Conservation (phyloP, 139 green algal species). For the Chlamydomonas asymmetrica region DNA sequence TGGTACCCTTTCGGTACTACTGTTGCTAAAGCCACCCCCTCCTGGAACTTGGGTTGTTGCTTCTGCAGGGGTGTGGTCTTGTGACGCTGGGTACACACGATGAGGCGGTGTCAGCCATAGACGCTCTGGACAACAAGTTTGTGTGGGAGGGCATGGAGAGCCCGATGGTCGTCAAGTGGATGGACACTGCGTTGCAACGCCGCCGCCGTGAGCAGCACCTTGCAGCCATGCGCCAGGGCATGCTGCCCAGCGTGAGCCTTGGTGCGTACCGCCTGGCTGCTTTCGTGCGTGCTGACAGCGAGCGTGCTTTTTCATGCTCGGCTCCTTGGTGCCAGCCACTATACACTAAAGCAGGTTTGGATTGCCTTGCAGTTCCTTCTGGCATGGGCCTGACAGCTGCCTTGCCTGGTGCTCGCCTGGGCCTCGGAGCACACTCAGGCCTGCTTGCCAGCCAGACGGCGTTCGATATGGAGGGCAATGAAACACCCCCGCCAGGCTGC, state of each 20-base stretch:
- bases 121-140: slow-evolving; percentile 39
- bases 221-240: slow-evolving; percentile 46
- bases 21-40: too few species aligned
- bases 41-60: too few species aligned
- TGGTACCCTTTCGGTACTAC: too few species aligned
- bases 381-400: too few species aligned
- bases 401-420: too few species aligned
- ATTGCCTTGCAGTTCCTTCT: background rate
- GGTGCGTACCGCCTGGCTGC: background rate
- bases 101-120: slow-evolving; percentile 51
- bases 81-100: slow-evolving; percentile 58
- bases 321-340: background rate
- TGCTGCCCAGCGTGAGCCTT: slow-evolving; percentile 28
- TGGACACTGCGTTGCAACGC: slow-evolving; percentile 60
- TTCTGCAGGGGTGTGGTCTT: slow-evolving; percentile 54
- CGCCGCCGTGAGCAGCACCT: slow-evolving; percentile 59
- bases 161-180: slow-evolving; percentile 71
- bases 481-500: slow-evolving; percentile 43
- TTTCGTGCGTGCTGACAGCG: background rate
- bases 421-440: too few species aligned
- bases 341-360: background rate
- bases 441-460: background rate
- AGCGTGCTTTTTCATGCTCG: too few species aligned
- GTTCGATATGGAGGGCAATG: slow-evolving; percentile 13
- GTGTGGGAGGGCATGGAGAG: slow-evolving; percentile 60